Base-by-base conservation (phyloP, 2,329 filamentous ascomycete species). In the Colletotrichum sp. region DNA sequence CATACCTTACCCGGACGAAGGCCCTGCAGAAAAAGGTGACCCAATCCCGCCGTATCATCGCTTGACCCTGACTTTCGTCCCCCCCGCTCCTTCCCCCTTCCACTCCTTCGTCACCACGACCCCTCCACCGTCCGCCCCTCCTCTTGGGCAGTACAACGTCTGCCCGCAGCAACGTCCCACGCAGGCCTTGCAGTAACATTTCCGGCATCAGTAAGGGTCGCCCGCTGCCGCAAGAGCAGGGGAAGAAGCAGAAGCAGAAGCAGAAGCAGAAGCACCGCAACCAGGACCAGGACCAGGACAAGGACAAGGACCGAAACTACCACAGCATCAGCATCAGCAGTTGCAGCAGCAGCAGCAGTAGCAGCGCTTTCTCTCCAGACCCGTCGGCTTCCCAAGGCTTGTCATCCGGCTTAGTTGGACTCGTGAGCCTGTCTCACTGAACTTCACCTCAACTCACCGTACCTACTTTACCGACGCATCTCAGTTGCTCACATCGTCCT, bases 21-120 rank as follows among this genome's bases (percentile, higher is more conserved):
- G 62, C 72, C 69, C 72, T 72, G 72, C 72, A 71, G 72, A 60
- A 71, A 58, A 60, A 66, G 55, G 61, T 62, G 55, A 62, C 30
- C 73, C 52, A 43, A 62, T 71, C 73, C 62, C 69, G 73, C 72
- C 62, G 62, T 68, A 56, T 56, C 56, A 52, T 73, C 73, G 56
- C 55, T 72, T 56, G 69, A 75, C 69, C 73, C 73, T 75, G 69
- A 48, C 62, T 72, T 75, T 72, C 34, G 10, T 48, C 43, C 68
- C 72, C 72, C 68, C 39, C 61, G 62, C 62, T 75, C 69, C 27
- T 64, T 39, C 61, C 32, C 30, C 60, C 43, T 55, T 66, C 72
- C 60, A n/a, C 61, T 32, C 69, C 66, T 64, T 18, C 36, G 36
- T 67, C 73, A 27, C 55, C 72, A 66, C 43, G 43, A 48, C 68